Percentiles rank a stretch among this genome's conserved stretches.
These are phyloP conservation scores for Lepidium sativum DNA, from an alignment of 345 rosid genomes.

Conservation along the genomic window DNA sequence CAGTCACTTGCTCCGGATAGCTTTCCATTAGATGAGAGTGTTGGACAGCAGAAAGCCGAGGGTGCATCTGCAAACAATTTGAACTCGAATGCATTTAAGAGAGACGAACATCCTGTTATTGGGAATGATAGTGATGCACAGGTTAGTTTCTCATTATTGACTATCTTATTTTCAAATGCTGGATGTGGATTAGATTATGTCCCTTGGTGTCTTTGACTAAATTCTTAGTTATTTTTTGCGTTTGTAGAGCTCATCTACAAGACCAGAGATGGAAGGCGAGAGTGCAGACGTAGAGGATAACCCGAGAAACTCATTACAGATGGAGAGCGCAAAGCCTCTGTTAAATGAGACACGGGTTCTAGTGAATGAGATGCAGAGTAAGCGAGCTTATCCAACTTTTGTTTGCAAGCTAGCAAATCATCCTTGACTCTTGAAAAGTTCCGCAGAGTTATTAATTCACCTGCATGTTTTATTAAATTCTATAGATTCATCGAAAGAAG, in stretches of 20 bases:
- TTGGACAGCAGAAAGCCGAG: slow-evolving; percentile 63
- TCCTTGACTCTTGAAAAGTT: not conserved
- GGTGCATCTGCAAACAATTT: slow-evolving; percentile 65
- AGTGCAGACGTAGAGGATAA: slow-evolving; percentile 33
- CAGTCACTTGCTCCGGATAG: slow-evolving; percentile 45
- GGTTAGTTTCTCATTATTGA: slow-evolving; percentile 38
- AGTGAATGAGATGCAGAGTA: slow-evolving; percentile 4
- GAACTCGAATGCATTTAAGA: slow-evolving; percentile 37
- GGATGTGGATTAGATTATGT: not conserved
- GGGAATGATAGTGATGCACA: slow-evolving; percentile 67
- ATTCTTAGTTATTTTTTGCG: slow-evolving; percentile 7
- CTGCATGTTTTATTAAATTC: not conserved
- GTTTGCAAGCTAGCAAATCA: not conserved
- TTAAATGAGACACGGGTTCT: not conserved
- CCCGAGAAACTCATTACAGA: slow-evolving; percentile 11
- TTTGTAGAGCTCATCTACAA: slow-evolving; percentile 81
- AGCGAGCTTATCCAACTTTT: not conserved
- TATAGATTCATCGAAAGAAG: slow-evolving; percentile 37
- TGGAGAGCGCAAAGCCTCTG: slow-evolving; percentile 7
- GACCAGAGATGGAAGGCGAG: slow-evolving; percentile 62
- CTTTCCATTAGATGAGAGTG: slow-evolving; percentile 48
- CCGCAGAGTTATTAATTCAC: not conserved
- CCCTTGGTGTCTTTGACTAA: not conserved
- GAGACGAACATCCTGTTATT: slow-evolving; percentile 31
- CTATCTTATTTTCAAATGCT: not conserved